phyloP scores from a whole-genome alignment of 2,329 filamentous ascomycete genomes.

The Fusarium buharicum region DNA sequence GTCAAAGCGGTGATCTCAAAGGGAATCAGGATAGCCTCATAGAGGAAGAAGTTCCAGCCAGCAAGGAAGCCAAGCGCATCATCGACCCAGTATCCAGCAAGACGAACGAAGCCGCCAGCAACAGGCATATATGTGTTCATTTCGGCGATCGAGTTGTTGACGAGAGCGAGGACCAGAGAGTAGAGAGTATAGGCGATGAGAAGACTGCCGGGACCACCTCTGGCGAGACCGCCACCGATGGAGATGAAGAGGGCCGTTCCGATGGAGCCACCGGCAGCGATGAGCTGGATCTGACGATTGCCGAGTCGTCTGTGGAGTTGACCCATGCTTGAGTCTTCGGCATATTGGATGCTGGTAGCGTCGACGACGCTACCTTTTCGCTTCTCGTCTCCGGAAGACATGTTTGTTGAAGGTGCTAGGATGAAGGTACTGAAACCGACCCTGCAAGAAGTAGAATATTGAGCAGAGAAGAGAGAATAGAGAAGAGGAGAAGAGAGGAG shows the following conservation, averaged over 20 bases:
- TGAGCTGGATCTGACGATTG: constrained; percentile 46
- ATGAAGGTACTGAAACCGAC: not conserved
- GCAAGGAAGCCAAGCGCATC: constrained; percentile 32
- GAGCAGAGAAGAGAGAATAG: not conserved
- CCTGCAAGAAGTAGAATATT: not conserved
- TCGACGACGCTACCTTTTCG: constrained; percentile 24
- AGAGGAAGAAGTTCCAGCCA: constrained; percentile 44
- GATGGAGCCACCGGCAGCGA: constrained; percentile 36
- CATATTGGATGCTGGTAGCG: constrained; percentile 8
- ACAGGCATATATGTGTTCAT: constrained; percentile 38
- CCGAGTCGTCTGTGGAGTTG: constrained; percentile 34
- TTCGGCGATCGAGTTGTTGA: constrained; percentile 37
- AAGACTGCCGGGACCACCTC: constrained; percentile 29
- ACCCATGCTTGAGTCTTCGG: constrained; percentile 20
- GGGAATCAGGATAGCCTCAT: constrained; percentile 61
- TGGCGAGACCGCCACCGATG: constrained; percentile 37
- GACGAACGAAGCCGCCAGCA: constrained; percentile 31
- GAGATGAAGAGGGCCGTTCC: constrained; percentile 39
- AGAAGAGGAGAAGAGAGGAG: not conserved
- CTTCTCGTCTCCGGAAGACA: constrained; percentile 35
- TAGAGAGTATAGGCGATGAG: constrained; percentile 27
- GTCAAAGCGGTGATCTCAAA: constrained; percentile 63
- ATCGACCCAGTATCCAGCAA: constrained; percentile 35
- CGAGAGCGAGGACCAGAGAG: constrained; percentile 27
- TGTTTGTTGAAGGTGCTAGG: constrained; percentile 14